A percentile compares a stretch with the other conserved stretches of the same genome.
Evolutionary conservation across 2,329 filamentous ascomycete genomes (phyloP).

Genomic region (Alternaria atra): DNA sequence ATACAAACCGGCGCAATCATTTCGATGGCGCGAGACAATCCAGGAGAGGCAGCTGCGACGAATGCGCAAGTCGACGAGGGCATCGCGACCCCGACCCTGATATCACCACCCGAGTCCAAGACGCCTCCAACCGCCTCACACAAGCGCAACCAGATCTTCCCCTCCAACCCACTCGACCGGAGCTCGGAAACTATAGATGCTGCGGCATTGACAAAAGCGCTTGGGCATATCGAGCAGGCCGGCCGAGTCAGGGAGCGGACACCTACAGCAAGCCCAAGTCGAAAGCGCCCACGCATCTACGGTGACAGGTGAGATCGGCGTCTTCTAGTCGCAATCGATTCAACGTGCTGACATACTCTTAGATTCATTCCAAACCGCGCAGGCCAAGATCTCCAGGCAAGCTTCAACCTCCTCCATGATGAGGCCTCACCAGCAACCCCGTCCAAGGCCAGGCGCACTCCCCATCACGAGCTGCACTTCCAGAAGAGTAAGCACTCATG

Average conservation of each 20-base stretch:
- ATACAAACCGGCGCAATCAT: conserved; percentile 18
- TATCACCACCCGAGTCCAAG: conserved; percentile 67
- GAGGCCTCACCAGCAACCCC: conserved; percentile 93
- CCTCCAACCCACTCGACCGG: conserved; percentile 39
- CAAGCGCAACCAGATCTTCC: conserved; percentile 55
- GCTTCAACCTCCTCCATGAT: conserved; percentile 90
- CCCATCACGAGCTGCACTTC: conserved; percentile 90
- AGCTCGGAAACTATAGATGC: conserved; percentile 67
- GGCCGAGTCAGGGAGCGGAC: conserved; percentile 68
- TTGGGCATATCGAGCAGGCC: conserved; percentile 69
- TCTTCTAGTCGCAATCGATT: no score
- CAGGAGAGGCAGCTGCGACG: conserved; percentile 24
- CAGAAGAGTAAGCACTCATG: conserved; percentile 71
- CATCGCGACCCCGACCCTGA: conserved; percentile 56
- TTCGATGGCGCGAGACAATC: conserved; percentile 31
- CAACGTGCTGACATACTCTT: conserved; percentile 13
- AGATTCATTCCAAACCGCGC: conserved; percentile 96
- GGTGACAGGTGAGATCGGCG: conserved; percentile 56
- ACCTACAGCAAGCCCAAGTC: conserved; percentile 71
- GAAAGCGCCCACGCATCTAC: conserved; percentile 74
- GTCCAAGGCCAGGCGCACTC: conserved; percentile 81
- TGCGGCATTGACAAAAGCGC: conserved; percentile 66
- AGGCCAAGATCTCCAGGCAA: conserved; percentile 91
- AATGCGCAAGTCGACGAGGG: conserved; percentile 35
- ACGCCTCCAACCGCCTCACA: conserved; percentile 66